Conservation (phyloP, 345 rosid genomes). For the Syzygium aromaticum region DNA sequence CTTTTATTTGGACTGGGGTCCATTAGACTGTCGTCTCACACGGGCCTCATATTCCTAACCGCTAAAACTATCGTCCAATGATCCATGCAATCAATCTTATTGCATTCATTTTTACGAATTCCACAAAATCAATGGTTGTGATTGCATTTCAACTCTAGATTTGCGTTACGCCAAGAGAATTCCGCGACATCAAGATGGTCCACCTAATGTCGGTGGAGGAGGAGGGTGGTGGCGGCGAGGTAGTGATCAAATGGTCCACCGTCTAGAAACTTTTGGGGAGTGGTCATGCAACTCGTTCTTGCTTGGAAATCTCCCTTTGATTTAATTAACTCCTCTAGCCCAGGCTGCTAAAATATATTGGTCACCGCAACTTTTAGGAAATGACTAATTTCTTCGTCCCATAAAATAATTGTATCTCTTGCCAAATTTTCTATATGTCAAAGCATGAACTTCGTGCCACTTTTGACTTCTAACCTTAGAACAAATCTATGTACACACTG, state of each 20-base stretch:
- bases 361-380: neutral
- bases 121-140: neutral
- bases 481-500: neutral
- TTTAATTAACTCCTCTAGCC: neutral
- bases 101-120: neutral
- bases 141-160: neutral
- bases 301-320: neutral
- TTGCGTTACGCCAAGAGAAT: neutral
- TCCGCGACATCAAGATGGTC: neutral
- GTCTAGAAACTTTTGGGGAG: neutral
- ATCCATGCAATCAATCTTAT: no score
- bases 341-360: neutral
- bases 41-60: no score
- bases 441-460: neutral
- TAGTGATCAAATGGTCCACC: neutral
- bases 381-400: neutral
- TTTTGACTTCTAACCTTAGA: neutral
- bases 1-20: no score
- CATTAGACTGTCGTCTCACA: no score
- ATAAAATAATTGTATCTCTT: neutral
- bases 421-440: neutral
- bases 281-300: neutral
- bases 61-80: no score
- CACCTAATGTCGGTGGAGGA: neutral
- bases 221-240: neutral